Evolutionary conservation across 768 basidiomycete species (phyloP).

Genomic region (Leccinum variicolor): DNA sequence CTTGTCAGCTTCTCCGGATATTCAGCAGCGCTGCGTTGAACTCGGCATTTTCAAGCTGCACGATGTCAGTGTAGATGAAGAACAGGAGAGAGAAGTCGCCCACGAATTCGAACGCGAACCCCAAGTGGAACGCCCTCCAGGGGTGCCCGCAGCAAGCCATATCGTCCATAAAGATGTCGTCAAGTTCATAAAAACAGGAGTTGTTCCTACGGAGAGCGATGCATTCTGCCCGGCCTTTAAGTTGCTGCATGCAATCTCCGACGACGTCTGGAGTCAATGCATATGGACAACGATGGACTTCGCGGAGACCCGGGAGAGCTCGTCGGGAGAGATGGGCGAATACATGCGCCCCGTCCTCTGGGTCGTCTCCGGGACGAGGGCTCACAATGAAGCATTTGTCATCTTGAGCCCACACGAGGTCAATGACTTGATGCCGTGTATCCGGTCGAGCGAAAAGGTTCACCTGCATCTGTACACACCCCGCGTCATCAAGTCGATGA

Average conservation of each 20-base stretch:
- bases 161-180: neutral
- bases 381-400: neutral
- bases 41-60: slow-evolving; percentile 23
- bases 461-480: neutral
- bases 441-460: slow-evolving; percentile 21
- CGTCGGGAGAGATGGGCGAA: neutral
- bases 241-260: neutral
- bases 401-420: slow-evolving; percentile 25
- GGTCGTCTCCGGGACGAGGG: neutral
- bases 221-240: neutral
- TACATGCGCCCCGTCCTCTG: neutral
- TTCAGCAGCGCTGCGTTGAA: slow-evolving; percentile 23
- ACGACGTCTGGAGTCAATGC: neutral
- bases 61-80: slow-evolving; percentile 34
- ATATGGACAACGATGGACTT: neutral
- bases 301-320: neutral
- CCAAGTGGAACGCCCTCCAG: neutral
- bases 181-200: neutral
- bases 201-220: neutral
- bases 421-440: slow-evolving; percentile 34
- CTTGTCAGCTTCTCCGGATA: slow-evolving; percentile 3
- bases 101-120: slow-evolving; percentile 26
- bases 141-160: neutral
- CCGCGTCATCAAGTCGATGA: neutral
- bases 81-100: slow-evolving; percentile 43